These are phyloP conservation scores for Phytophthora meadii DNA, from an alignment of 352 stramenopile genomes.

Conservation along the genomic window DNA sequence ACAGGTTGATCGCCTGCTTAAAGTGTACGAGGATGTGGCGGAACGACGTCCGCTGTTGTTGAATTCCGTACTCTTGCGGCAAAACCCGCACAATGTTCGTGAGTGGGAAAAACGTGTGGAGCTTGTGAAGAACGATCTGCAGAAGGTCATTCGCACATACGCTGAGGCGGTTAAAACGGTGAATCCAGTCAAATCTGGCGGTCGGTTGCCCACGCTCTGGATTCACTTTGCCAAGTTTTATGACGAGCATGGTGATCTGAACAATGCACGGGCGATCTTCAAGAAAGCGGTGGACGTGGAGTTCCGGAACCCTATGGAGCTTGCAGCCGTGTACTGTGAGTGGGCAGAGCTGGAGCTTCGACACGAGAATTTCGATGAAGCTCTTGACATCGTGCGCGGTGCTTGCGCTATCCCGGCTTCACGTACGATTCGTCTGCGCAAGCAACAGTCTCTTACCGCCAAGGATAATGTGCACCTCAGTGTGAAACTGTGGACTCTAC, in stretches of 20 bases:
- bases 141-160: conserved; percentile 85
- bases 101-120: conserved; percentile 98
- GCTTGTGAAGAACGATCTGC: conserved; percentile 69
- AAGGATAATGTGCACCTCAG: conserved; percentile 91
- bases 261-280: conserved; percentile 94
- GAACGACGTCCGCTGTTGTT: conserved; percentile 94
- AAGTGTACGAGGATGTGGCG: conserved; percentile 94
- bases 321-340: conserved; percentile 94
- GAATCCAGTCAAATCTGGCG: conserved; percentile 83
- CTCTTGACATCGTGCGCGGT: conserved; percentile 88
- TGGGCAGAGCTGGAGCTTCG: conserved; percentile 97
- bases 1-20: conserved; percentile 79
- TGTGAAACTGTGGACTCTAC: conserved; percentile 96
- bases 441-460: conserved; percentile 56
- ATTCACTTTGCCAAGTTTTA: conserved; percentile 96
- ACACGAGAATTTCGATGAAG: conserved; percentile 95
- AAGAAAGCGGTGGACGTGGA: conserved; percentile 84
- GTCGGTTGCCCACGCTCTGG: conserved; percentile 93
- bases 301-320: conserved; percentile 90
- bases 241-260: conserved; percentile 91
- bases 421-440: conserved; percentile 54
- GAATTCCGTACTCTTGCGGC: conserved; percentile 95
- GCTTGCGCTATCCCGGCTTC: conserved; percentile 76
- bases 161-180: conserved; percentile 94
- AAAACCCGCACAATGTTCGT: conserved; percentile 98